These are phyloP conservation scores for Turnera subulata DNA, from an alignment of 345 rosid genomes.

Conservation along the genomic window DNA sequence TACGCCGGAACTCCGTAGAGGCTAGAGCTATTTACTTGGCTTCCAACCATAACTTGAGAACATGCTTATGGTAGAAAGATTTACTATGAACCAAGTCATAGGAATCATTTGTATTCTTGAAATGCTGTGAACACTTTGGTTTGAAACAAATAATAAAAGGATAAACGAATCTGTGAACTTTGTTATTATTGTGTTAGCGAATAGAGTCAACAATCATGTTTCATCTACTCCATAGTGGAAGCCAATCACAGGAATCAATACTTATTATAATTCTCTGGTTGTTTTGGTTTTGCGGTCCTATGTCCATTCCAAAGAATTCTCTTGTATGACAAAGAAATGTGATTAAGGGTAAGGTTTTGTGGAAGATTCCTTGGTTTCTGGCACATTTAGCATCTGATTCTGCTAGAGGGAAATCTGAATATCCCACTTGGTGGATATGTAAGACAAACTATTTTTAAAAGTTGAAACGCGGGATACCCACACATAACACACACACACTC, in stretches of 20 bases:
- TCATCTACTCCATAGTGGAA: neutral
- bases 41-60: neutral
- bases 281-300: constrained; percentile 2
- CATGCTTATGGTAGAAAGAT: neutral
- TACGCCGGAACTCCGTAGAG: no score
- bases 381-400: constrained; percentile 24
- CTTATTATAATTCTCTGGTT: constrained; percentile 10
- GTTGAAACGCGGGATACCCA: constrained; percentile 5
- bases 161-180: neutral
- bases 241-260: constrained; percentile 24
- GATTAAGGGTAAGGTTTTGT: neutral
- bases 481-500: no score
- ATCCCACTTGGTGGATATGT: constrained; percentile 14
- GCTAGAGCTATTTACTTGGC: no score
- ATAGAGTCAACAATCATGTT: constrained; percentile 6
- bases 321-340: constrained; percentile 10
- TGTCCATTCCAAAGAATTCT: constrained; percentile 8
- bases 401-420: constrained; percentile 22
- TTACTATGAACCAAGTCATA: neutral
- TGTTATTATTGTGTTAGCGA: neutral
- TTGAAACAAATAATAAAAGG: constrained; percentile 8
- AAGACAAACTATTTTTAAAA: neutral
- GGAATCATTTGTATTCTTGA: constrained; percentile 13
- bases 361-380: constrained; percentile 14
- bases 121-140: neutral